Percentiles rank a stretch among this genome's conserved stretches.
These are phyloP conservation scores for Moesziomyces parantarcticus DNA, from an alignment of 1,284 basidiomycete genomes.

Conservation along the genomic window DNA sequence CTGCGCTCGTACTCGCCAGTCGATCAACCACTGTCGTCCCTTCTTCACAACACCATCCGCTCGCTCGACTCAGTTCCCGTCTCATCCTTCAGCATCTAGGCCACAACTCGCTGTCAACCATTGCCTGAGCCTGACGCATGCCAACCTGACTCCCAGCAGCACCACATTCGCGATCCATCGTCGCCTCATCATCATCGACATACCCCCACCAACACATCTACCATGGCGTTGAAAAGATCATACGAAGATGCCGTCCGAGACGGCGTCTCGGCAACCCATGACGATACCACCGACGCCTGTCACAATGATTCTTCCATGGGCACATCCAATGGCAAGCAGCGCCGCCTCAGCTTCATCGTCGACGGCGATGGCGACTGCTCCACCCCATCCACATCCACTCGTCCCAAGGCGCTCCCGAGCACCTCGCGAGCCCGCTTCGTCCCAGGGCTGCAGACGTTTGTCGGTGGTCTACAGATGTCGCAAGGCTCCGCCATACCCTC, in stretches of 20 bases:
- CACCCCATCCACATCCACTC: slow-evolving; percentile 23
- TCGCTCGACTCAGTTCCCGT: no score
- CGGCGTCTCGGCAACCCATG: neutral
- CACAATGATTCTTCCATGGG: neutral
- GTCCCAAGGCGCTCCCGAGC: slow-evolving; percentile 35
- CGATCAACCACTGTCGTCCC: no score
- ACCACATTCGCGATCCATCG: no score
- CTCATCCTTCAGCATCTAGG: no score
- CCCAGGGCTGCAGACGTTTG: slow-evolving; percentile 53
- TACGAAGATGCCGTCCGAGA: slow-evolving; percentile 22
- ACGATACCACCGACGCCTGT: neutral
- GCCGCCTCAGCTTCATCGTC: slow-evolving; percentile 36
- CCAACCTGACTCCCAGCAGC: no score
- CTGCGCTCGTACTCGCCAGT: no score
- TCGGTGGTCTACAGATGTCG: slow-evolving; percentile 54
- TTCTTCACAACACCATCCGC: no score
- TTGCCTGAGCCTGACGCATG: no score
- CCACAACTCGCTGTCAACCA: no score
- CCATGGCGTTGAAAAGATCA: slow-evolving; percentile 28
- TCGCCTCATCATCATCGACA: no score
- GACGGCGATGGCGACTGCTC: slow-evolving; percentile 27
- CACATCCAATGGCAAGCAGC: slow-evolving; percentile 33
- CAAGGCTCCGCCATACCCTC: slow-evolving; percentile 20
- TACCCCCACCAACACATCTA: no score
- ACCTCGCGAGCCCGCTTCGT: slow-evolving; percentile 47